Base-by-base conservation (phyloP, 129 eudicot species). In the Flaveria brownii region DNA sequence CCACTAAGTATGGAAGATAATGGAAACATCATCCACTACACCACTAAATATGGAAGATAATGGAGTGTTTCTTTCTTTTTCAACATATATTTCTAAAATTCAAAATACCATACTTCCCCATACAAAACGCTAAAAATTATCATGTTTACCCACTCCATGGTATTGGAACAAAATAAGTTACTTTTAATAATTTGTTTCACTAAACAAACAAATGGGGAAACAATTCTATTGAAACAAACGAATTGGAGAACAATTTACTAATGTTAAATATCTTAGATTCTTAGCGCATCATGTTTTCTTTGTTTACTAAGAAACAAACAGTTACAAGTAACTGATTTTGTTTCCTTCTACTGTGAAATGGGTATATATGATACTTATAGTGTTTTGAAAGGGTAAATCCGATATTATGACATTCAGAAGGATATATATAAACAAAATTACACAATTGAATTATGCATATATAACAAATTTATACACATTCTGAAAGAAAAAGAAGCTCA, bases 321-420 rank as follows among this genome's bases (percentile, higher is more conserved):
- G 39, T 61, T 61, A 61, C 26, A 61, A 61, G 17, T 61, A 61
- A 25, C 0, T 25, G 17, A 61, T 25, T 61, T 61, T 61, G 28
- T 61, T 25, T 61, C 68, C 12, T 26, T 61, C 68, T 26, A 28
- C 68, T 61, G 26, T 61, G 42, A 61, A 61, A 61, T 22, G 68
- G 18, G 43, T 25, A 26, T 12, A 13, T 61, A 28, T 61, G 41
- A 26, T 26, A 61, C 10, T 61, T 61, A 3, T 10, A 61, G 17
- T 12, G 42, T 25, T 59, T 26, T 10, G 36, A 30, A 30, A 30
- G 36, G 4, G 36, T 30, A 30, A 28, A 30, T 30, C 36, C 3
- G 36, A 30, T 26, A 30, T 26, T 59, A 59, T 2, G 6, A 26
- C 16, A 22, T 59, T 59, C 9, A 23, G 65, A 59, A 59, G 65